phyloP scores from a whole-genome alignment of 2,329 filamentous ascomycete genomes.

The Teratosphaeriaceae sp. region DNA sequence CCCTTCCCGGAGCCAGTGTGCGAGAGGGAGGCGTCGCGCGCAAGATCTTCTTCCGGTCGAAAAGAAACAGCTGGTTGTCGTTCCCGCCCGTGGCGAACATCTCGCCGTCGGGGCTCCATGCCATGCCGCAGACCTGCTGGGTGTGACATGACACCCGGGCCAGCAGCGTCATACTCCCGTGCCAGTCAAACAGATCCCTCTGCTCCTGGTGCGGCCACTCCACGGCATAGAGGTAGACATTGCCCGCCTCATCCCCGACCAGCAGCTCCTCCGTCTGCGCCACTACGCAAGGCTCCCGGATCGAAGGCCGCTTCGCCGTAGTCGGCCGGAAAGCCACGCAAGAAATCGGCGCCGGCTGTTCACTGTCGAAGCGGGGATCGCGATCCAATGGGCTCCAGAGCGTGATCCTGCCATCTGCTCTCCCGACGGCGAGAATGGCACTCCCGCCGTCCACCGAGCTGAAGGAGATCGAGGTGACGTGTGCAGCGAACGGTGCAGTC shows the following conservation, averaged over 20 bases:
- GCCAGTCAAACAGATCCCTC: slow-evolving; percentile 66
- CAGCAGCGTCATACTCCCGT: slow-evolving; percentile 69
- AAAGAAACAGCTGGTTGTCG: slow-evolving; percentile 82
- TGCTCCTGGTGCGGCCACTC: slow-evolving; percentile 63
- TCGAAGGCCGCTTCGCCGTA: slow-evolving; percentile 44
- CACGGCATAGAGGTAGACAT: slow-evolving; percentile 80
- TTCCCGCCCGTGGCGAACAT: slow-evolving; percentile 86
- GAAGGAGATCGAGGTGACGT: slow-evolving; percentile 82
- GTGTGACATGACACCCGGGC: slow-evolving; percentile 71
- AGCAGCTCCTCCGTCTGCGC: slow-evolving; percentile 75
- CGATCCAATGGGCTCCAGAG: slow-evolving; percentile 71
- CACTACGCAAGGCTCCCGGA: slow-evolving; percentile 41
- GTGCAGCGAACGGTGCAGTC: slow-evolving; percentile 45
- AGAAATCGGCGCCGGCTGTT: slow-evolving; percentile 65
- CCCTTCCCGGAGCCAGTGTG: background rate
- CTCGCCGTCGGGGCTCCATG: slow-evolving; percentile 71
- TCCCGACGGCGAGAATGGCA: slow-evolving; percentile 77
- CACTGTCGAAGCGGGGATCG: slow-evolving; percentile 65
- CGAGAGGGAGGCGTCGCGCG: background rate
- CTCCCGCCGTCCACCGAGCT: slow-evolving; percentile 70
- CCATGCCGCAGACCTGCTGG: slow-evolving; percentile 89
- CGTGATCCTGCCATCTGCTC: slow-evolving; percentile 67
- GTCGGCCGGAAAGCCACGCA: slow-evolving; percentile 76
- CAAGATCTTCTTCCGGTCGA: slow-evolving; percentile 58
- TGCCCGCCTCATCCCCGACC: slow-evolving; percentile 76